Conservation (phyloP, 2,329 filamentous ascomycete species). For the Trichoderma koningiopsis region DNA sequence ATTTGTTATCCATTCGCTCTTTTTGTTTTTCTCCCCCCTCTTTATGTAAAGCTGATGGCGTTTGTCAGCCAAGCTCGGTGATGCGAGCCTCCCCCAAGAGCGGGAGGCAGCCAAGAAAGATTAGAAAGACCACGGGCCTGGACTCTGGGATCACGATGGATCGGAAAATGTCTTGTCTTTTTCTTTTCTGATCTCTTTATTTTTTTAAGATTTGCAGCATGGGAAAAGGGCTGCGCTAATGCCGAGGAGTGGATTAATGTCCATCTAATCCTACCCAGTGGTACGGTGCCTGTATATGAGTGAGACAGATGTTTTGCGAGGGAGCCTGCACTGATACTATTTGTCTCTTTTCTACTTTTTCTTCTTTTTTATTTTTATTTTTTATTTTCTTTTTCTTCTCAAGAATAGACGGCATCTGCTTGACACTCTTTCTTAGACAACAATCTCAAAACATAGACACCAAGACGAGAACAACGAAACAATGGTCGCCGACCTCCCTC, state of each 20-base stretch:
- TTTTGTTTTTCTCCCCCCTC: background rate
- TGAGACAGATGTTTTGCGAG: background rate
- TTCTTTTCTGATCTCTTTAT: background rate
- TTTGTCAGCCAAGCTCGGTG: conserved; percentile 2
- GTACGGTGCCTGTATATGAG: background rate
- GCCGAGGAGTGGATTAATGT: background rate
- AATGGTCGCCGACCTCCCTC: conserved; percentile 17
- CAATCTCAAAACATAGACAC: background rate
- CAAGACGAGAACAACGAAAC: background rate
- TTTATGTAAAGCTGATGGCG: background rate
- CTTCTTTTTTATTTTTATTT: no score
- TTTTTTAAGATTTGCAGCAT: background rate
- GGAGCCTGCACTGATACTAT: background rate
- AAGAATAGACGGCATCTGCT: background rate
- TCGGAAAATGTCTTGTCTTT: background rate
- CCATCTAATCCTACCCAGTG: background rate
- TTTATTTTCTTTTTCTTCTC: background rate
- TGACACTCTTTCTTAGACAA: background rate
- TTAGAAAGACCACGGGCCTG: background rate
- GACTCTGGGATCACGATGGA: conserved; percentile 7
- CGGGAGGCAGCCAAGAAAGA: background rate
- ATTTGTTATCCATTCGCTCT: background rate
- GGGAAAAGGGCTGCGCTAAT: conserved; percentile 3
- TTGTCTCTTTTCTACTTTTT: background rate
- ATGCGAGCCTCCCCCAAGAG: background rate